A percentile compares a stretch with the other conserved stretches of the same genome.
phyloP scores from a whole-genome alignment of 805 yeast genomes.

The Yamadazyma nakazawae region DNA sequence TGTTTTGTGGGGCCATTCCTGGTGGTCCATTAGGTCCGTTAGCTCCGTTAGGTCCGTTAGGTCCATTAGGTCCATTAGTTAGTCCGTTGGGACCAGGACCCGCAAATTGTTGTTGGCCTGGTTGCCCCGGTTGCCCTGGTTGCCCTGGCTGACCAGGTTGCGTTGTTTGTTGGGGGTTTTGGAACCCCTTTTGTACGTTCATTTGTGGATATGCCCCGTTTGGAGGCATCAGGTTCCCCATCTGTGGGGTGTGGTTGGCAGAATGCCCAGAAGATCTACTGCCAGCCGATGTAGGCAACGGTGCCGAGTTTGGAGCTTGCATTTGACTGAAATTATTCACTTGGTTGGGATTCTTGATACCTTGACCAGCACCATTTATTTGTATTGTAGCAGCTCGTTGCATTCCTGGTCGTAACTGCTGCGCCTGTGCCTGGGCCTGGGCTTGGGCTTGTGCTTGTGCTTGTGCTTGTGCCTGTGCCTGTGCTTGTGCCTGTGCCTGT shows the following conservation, averaged over 20 bases:
- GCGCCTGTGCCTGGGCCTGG: conserved; percentile 2
- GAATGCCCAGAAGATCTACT: conserved; percentile 18
- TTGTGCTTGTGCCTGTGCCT: conserved; percentile 7
- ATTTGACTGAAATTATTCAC: conserved; percentile 5
- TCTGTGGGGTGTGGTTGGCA: conserved; percentile 30
- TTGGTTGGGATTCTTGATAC: conserved; percentile 9
- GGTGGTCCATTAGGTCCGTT: background rate
- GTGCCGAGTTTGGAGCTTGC: conserved; percentile 23
- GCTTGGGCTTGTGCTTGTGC: conserved; percentile 1
- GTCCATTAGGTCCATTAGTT: background rate
- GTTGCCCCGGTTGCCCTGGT: background rate
- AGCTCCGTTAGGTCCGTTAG: background rate
- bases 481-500: conserved; percentile 4
- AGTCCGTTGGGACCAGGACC: background rate
- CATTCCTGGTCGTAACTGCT: conserved; percentile 17
- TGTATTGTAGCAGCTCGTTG: conserved; percentile 21
- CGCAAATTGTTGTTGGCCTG: background rate
- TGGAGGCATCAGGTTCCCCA: conserved; percentile 24
- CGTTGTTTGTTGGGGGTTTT: background rate
- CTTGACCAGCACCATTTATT: conserved; percentile 6
- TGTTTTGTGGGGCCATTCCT: background rate
- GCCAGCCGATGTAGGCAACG: conserved; percentile 16
- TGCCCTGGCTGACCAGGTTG: background rate
- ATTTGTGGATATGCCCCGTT: background rate
- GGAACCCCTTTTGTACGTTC: conserved; percentile 2